These are phyloP conservation scores for Cytospora piceae DNA, from an alignment of 2,329 filamentous ascomycete genomes.

Conservation along the genomic window DNA sequence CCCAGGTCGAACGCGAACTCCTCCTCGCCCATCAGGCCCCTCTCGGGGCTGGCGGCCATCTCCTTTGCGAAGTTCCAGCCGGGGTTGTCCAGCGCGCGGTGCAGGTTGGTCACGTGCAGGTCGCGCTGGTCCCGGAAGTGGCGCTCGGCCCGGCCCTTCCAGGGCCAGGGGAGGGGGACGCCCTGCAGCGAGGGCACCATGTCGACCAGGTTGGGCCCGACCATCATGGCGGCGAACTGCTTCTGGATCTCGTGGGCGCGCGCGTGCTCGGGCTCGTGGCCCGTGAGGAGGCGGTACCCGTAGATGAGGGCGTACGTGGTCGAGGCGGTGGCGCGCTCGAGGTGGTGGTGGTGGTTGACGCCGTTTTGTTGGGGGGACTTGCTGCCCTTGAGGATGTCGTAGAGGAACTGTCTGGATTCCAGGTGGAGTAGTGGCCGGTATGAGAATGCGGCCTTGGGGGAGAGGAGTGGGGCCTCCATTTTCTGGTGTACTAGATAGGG, in stretches of 20 bases:
- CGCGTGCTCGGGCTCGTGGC: conserved; percentile 15
- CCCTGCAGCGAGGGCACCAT: conserved; percentile 8
- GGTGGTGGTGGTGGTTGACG: conserved; percentile 10
- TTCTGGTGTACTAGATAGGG: conserved; percentile 21
- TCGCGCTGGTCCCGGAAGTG: conserved; percentile 22
- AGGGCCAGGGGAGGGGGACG: conserved; percentile 17
- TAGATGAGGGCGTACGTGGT: conserved; percentile 17
- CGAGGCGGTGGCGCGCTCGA: conserved; percentile 17
- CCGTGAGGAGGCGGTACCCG: conserved; percentile 23
- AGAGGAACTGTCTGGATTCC: conserved; percentile 21
- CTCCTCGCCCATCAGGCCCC: conserved; percentile 17
- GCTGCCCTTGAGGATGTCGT: conserved; percentile 2
- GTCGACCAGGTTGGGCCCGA: conserved; percentile 20
- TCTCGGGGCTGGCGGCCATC: conserved; percentile 17
- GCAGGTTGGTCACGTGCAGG: conserved; percentile 18
- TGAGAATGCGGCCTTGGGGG: conserved; percentile 7
- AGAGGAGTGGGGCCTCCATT: conserved; percentile 19
- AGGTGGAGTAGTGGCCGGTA: conserved; percentile 18
- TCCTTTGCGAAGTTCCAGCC: conserved; percentile 27
- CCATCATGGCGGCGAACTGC: conserved; percentile 23
- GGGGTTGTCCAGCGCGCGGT: not conserved
- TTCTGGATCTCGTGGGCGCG: conserved; percentile 20
- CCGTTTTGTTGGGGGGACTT: not conserved
- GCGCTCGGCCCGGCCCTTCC: conserved; percentile 12
- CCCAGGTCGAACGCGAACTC: conserved; percentile 22